Conservation (phyloP, 75 land plant species). For the Adiantum capillusveneris region DNA sequence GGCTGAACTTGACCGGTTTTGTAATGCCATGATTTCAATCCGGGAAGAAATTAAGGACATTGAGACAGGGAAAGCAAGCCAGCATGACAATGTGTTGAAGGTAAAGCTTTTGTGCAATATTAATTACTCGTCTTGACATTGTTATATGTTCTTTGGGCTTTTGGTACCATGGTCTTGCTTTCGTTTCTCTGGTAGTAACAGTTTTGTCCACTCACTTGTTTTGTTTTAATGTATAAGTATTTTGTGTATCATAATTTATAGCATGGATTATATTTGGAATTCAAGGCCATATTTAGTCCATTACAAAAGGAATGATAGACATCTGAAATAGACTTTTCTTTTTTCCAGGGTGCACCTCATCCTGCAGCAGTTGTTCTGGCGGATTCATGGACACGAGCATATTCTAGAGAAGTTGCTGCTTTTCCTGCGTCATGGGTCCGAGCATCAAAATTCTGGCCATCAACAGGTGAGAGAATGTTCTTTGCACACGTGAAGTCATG, state of each 20-base stretch:
- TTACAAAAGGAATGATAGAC: too few relatives aligned
- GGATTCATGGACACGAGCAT: constrained; percentile 81
- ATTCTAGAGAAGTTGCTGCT: constrained; percentile 90
- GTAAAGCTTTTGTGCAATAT: constrained; percentile 39
- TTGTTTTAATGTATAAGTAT: too few relatives aligned
- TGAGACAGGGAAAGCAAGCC: constrained; percentile 70
- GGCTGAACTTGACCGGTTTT: constrained; percentile 96
- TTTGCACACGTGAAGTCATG: background rate
- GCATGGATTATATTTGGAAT: too few relatives aligned
- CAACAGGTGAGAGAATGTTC: constrained; percentile 50
- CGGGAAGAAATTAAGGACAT: constrained; percentile 82
- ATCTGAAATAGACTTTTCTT: too few relatives aligned
- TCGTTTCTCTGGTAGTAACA: too few relatives aligned
- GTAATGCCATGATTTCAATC: constrained; percentile 86
- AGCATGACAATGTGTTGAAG: constrained; percentile 88
- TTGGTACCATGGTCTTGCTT: too few relatives aligned
- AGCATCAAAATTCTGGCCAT: constrained; percentile 90
- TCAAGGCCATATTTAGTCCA: too few relatives aligned
- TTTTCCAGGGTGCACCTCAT: constrained; percentile 87
- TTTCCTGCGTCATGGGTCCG: constrained; percentile 92
- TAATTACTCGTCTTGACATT: too few relatives aligned
- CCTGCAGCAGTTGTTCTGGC: constrained; percentile 84
- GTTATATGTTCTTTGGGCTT: too few relatives aligned
- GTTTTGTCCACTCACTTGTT: too few relatives aligned
- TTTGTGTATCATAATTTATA: too few relatives aligned